Evolutionary conservation across 176 grass and related monocot genomes (phyloP), one percentile per base, ranked within the genome.

Genomic region (Ananas comosus): DNA sequence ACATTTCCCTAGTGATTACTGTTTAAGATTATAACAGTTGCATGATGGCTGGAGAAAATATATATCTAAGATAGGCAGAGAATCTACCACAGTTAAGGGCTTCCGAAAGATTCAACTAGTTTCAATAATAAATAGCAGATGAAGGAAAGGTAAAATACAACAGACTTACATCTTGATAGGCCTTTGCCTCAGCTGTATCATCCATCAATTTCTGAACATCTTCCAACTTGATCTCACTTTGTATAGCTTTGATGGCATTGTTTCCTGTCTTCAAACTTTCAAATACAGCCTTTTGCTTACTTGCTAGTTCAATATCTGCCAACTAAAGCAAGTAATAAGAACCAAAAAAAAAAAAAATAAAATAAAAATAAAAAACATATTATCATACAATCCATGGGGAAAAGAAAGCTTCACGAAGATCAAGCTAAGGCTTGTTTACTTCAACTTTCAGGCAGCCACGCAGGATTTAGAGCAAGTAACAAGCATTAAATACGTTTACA

Each of bases 161-260:
- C 69, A 68, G 78, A 78, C 77, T 88, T 84, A 99, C 94, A 72
- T 99, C 94, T 76, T 99, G 94, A 82, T 99, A 99, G 52, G 94
- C 94, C 78, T 93, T 93, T 49, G 94, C 94, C 58, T 99, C 94
- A 9, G 76, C 87, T 73, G 94, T 86, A 84, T 99, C 94, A 85
- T 93, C 94, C 94, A 99, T 90, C 73, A 99, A 78, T 69, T 93
- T 99, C 58, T 91, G 94, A 74, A 99, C 94, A 86, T 99, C 94
- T 66, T 91, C 90, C 29, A 99, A 82, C 71, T 92, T 99, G 76
- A 93, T 86, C 81, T 99, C 89, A 86, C 67, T 99, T 84, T 99
- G 89, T 80, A 99, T 99, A 74, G 94, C 83, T 86, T 99, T 91
- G 70, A 99, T 86, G 65, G 94, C 89, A 82, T 82, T 70, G 63